phyloP scores from a whole-genome alignment of 2,329 filamentous ascomycete genomes.

The Paecilomyces sp. region DNA sequence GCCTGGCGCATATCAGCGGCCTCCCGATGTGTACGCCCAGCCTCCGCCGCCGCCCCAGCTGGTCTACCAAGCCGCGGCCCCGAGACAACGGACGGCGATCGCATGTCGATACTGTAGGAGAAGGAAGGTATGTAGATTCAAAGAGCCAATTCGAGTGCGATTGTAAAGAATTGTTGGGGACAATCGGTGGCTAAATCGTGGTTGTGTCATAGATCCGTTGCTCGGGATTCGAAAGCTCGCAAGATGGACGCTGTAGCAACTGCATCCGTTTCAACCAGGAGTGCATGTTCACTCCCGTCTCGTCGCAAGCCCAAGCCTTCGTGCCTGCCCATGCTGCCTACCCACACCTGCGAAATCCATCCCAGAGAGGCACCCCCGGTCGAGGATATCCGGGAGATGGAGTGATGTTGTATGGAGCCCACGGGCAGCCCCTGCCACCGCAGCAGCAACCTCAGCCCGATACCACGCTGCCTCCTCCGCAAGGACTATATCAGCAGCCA shows the following conservation, averaged over 20 bases:
- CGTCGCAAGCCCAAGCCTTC: conserved; percentile 66
- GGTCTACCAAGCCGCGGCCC: conserved; percentile 39
- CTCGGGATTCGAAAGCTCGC: conserved; percentile 65
- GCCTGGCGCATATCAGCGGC: conserved; percentile 33
- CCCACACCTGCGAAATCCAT: conserved; percentile 43
- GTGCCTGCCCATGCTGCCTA: conserved; percentile 65
- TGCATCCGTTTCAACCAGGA: conserved; percentile 68
- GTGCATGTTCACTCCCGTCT: conserved; percentile 70
- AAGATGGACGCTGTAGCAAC: conserved; percentile 66
- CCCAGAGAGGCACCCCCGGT: conserved; percentile 20
- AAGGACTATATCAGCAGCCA: conserved; percentile 32
- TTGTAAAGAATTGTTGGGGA: background rate
- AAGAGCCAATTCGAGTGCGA: background rate
- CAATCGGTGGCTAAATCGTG: background rate
- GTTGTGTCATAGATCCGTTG: conserved; percentile 57
- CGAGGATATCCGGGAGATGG: conserved; percentile 27
- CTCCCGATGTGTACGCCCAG: conserved; percentile 34
- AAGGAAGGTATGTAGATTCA: conserved; percentile 38
- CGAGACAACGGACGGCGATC: conserved; percentile 45
- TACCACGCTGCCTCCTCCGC: conserved; percentile 31
- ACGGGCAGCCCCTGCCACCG: conserved; percentile 42
- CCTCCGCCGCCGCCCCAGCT: conserved; percentile 30
- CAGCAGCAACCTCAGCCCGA: conserved; percentile 35
- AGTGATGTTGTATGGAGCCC: conserved; percentile 41
- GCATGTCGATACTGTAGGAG: conserved; percentile 46